Evolutionary conservation across 2,329 filamentous ascomycete species (phyloP), one percentile per base, ranked within the genome.

Genomic region (Chaetomium globosum): DNA sequence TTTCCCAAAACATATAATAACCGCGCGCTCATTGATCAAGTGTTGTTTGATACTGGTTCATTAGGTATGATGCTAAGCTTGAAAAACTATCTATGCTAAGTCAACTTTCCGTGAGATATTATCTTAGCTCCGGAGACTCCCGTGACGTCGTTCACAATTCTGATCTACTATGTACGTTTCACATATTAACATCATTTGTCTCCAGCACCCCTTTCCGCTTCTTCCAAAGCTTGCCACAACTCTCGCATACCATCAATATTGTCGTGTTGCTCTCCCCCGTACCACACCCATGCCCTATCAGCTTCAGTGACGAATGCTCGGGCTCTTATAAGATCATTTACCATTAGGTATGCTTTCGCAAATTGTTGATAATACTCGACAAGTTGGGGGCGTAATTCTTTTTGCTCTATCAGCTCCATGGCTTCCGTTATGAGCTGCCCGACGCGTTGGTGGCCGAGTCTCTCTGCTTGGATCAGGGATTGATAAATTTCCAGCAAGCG

Each of bases 321-420:
- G n/a, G 68, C 71, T 5, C 57, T 49, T 30, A 43, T 48, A 9
- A 65, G 19, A 7, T 72, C 65, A 8, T 57, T 63, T 10, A 67
- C 53, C 36, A 59, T 63, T 36, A 73, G 60, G 59, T 72, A 74
- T 10, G 72, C 72, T 6, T 66, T 66, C 5, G 73, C 71, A 28
- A 73, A 67, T 4, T 69, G 64, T 56, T 67, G 63, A 49, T 73
- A 70, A 65, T 72, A 74, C 63, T 71, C 70, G 52, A 72, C 71
- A 46, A 74, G 65, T 67, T 74, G 73, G 12, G 71, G 70, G 33
- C 67, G 62, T 9, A 74, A 68, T 48, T 71, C 65, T 61, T 74
- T 72, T 26, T 59, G n/a, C 16, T 70, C 67, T 26, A 74, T 66
- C 12, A 74, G 55, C 19, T 53, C 30, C 46, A 69, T 51, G 12